phyloP scores from a whole-genome alignment of 768 basidiomycete genomes.

The Tephrocybe sp. region DNA sequence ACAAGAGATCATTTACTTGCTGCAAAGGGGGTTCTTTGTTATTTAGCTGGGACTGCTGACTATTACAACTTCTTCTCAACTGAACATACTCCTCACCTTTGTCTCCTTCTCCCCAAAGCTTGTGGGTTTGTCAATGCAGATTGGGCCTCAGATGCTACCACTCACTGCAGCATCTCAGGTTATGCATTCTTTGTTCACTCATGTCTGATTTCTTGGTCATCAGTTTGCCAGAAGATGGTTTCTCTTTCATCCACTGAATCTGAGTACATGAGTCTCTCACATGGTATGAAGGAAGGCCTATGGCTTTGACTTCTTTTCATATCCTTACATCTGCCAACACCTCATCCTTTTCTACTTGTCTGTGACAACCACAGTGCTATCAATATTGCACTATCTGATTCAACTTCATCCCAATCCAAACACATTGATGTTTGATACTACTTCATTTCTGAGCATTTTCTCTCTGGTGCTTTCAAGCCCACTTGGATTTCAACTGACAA shows the following conservation, averaged over 20 bases:
- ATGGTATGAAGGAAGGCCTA: slow-evolving; percentile 13
- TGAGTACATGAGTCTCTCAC: slow-evolving; percentile 22
- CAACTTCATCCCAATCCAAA: background rate
- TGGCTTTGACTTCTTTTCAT: slow-evolving; percentile 6
- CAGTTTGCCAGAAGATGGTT: slow-evolving; percentile 16
- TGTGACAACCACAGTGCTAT: slow-evolving; percentile 22
- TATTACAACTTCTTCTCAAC: slow-evolving; percentile 19
- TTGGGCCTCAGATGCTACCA: slow-evolving; percentile 27
- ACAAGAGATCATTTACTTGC: slow-evolving; percentile 26
- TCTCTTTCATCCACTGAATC: slow-evolving; percentile 22
- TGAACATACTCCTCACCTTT: slow-evolving; percentile 1
- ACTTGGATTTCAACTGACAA: slow-evolving; percentile 28
- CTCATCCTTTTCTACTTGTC: slow-evolving; percentile 10
- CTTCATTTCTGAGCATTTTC: background rate
- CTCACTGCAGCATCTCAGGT: slow-evolving; percentile 21
- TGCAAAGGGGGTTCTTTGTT: slow-evolving; percentile 29
- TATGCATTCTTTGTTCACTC: slow-evolving; percentile 19
- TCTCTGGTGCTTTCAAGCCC: background rate
- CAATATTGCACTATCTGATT: slow-evolving; percentile 6
- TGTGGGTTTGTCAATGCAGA: slow-evolving; percentile 23
- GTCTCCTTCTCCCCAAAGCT: background rate
- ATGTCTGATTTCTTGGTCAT: slow-evolving; percentile 19
- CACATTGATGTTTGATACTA: slow-evolving; percentile 1
- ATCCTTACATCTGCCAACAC: slow-evolving; percentile 23
- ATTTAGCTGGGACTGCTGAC: slow-evolving; percentile 30